Percentiles rank a stretch among this genome's conserved stretches.
Evolutionary conservation across 2,329 filamentous ascomycete species (phyloP).

Genomic region (Claviceps quebecensis): DNA sequence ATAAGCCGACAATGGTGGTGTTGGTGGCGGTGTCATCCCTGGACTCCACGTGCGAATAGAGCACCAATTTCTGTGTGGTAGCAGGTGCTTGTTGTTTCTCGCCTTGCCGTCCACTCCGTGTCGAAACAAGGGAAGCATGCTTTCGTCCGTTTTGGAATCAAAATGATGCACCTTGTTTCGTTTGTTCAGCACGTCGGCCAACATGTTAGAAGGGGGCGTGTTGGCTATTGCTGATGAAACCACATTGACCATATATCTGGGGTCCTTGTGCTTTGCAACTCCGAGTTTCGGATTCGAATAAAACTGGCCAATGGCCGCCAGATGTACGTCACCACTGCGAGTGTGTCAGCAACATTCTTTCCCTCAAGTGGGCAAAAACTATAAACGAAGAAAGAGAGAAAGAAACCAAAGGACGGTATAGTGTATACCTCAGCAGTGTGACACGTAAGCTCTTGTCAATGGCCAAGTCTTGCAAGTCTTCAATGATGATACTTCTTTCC

Average conservation of each 20-base stretch:
- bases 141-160: conserved; percentile 70
- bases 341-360: neutral
- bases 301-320: conserved; percentile 87
- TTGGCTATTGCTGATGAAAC: conserved; percentile 93
- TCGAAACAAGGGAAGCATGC: conserved; percentile 88
- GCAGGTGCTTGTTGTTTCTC: conserved; percentile 78
- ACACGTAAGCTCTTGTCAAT: conserved; percentile 84
- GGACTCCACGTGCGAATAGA: conserved; percentile 76
- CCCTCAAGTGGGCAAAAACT: no score
- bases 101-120: conserved; percentile 80
- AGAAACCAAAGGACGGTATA: neutral
- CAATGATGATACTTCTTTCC: conserved; percentile 74
- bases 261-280: conserved; percentile 77
- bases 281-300: conserved; percentile 75
- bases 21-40: conserved; percentile 57
- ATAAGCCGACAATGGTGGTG: conserved; percentile 41
- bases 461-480: conserved; percentile 85
- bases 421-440: conserved; percentile 60
- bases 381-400: neutral
- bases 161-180: conserved; percentile 71
- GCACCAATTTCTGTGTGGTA: conserved; percentile 92
- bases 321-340: conserved; percentile 73
- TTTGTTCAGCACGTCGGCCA: conserved; percentile 87
- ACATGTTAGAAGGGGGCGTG: conserved; percentile 69
- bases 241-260: conserved; percentile 92